Evolutionary conservation across 163 green algal species (phyloP), one percentile per base, ranked within the genome.

Genomic region (Volvox carteri): DNA sequence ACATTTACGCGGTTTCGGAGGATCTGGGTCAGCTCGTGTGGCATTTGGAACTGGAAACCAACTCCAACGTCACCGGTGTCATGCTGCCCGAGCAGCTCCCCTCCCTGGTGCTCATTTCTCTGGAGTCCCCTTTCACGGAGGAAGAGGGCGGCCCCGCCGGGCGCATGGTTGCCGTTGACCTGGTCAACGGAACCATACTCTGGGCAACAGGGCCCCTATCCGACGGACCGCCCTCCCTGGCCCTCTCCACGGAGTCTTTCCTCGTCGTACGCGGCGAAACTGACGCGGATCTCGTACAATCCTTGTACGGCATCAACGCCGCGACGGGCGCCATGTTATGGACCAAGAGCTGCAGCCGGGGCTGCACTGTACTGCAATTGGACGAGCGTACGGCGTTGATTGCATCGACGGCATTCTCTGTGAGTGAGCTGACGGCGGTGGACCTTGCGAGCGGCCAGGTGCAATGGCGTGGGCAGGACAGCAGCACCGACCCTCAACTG

Each of bases 261-360:
- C 35, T 88, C 11, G 68, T 88, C 0, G 14, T 81, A 6, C 83
- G 68, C 37, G 83, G 83, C 33, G 37, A 5, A 12, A 3, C 68
- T 33, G 83, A 88, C 19, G 83, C 83, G 28, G 83, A 88, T 42
- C 67, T 88, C 16, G 39, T 37, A 0, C 35, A 73, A 25, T 46
- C 67, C 3, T 70, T 88, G 83, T 88, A 75, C 83, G 83, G 83
- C 37, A 30, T 88, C 8, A 42, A 75, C 7, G 68, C 83, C n/a
- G 48, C 5, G 14, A 88, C 68, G 12, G 83, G 83, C 1, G 83
- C 83, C 1, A 41, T 88, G 68, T 21, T 88, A 28, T 88, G 83
- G 83, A 88, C 68, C 37, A 81, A 80, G 67, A 58, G 42, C 83
- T 88, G 83, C 67, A 74, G 35, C 48, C 19, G 37, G 4, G 83